Conservation (phyloP, 495 filamentous ascomycete genomes). For the Aspergillus mulundensis region DNA sequence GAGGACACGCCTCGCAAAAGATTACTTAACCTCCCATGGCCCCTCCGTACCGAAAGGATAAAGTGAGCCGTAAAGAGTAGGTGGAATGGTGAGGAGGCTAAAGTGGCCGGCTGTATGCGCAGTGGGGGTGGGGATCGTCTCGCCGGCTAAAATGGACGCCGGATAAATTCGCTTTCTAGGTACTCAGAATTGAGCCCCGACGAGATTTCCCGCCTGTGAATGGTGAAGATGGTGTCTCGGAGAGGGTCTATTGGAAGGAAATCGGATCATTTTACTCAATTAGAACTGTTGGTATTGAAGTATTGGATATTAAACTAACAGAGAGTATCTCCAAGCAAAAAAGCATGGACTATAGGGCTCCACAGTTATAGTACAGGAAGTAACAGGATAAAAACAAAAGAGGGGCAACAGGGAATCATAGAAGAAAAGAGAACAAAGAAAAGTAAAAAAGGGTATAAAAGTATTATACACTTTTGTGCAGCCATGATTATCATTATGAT, state of each 20-base stretch:
- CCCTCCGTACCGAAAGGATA: conserved; percentile 7
- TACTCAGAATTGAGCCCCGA: neutral
- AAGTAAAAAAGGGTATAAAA: conserved; percentile 1
- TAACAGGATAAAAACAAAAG: neutral
- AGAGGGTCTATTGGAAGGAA: neutral
- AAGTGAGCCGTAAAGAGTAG: neutral
- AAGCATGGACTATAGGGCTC: neutral
- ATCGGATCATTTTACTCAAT: neutral
- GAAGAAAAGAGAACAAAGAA: neutral
- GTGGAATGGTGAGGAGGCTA: conserved; percentile 2
- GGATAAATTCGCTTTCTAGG: conserved; percentile 1
- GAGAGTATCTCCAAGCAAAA: neutral
- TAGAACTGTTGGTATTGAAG: neutral
- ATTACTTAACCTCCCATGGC: neutral
- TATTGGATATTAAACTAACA: neutral
- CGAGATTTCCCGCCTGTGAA: conserved; percentile 8
- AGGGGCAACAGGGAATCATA: neutral
- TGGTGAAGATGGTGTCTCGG: neutral
- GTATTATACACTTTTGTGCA: conserved; percentile 17
- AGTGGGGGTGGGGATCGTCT: neutral
- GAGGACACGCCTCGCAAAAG: neutral
- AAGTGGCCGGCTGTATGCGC: conserved; percentile 12
- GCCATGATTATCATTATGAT: conserved; percentile 20
- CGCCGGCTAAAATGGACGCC: conserved; percentile 13
- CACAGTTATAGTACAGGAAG: conserved; percentile 3